A percentile compares a stretch with the other conserved stretches of the same genome.
These are phyloP conservation scores for Cladosporium halotolerans DNA, from an alignment of 2,329 filamentous ascomycete genomes.

Conservation along the genomic window DNA sequence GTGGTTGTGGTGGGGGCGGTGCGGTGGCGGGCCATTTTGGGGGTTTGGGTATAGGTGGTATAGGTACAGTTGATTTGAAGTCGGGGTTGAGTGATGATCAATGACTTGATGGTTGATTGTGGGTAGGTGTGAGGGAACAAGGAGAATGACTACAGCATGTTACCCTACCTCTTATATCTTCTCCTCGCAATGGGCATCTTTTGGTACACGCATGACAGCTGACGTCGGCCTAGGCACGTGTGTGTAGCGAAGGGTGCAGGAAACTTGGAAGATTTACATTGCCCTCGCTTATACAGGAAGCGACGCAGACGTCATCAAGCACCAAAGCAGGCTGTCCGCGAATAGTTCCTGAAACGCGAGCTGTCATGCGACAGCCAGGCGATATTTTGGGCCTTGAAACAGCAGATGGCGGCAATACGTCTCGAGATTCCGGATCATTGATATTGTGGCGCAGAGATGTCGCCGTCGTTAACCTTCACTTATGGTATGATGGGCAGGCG, in stretches of 20 bases:
- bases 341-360: background rate
- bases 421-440: too few relatives aligned
- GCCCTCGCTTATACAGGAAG: conserved; percentile 1
- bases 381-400: too few relatives aligned
- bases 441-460: too few relatives aligned
- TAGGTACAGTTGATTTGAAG: background rate
- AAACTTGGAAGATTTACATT: conserved; percentile 11
- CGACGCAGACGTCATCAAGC: conserved; percentile 4
- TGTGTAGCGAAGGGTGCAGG: background rate
- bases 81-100: background rate
- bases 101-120: too few relatives aligned
- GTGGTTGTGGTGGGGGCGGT: conserved; percentile 21
- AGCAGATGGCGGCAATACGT: too few relatives aligned
- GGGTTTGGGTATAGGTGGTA: background rate
- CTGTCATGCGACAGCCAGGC: background rate
- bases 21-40: conserved; percentile 17
- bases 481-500: too few relatives aligned
- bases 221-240: conserved; percentile 9
- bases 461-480: too few relatives aligned
- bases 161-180: conserved; percentile 5
- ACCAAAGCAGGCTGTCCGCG: conserved; percentile 3
- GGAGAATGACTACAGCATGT: too few relatives aligned
- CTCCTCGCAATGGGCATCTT: background rate
- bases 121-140: too few relatives aligned
- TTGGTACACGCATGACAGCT: conserved; percentile 1